Percentiles rank a stretch among this genome's conserved stretches.
phyloP scores from a whole-genome alignment of 179 eudicot species.

The Spinacia oleracea region DNA sequence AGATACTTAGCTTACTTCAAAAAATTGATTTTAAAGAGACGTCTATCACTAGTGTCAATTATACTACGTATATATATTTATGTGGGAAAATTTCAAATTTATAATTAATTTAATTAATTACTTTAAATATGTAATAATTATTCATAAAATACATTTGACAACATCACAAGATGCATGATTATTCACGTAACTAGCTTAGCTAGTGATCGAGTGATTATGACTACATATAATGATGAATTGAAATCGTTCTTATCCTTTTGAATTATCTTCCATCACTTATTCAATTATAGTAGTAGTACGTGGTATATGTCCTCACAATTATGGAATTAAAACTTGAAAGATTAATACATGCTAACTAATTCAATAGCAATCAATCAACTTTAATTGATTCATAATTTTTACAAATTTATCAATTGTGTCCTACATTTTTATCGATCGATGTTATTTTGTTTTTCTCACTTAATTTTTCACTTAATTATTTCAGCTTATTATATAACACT shows the following conservation, averaged over 20 bases:
- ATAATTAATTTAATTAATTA: too few species aligned
- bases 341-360: background rate
- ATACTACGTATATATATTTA: too few species aligned
- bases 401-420: background rate
- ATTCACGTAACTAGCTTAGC: constrained; percentile 17
- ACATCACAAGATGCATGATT: background rate
- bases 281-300: too few species aligned
- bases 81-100: background rate
- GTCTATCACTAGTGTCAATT: too few species aligned
- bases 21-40: too few species aligned
- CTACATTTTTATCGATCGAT: too few species aligned
- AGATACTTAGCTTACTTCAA: background rate
- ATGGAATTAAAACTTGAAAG: background rate
- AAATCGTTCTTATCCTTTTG: background rate
- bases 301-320: too few species aligned
- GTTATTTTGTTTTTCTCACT: too few species aligned
- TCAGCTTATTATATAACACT: too few species aligned
- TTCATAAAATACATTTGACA: background rate
- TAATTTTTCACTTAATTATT: too few species aligned
- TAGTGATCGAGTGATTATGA: background rate
- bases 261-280: background rate
- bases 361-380: background rate
- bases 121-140: background rate
- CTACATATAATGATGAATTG: background rate
- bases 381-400: background rate